These are phyloP conservation scores for Herpetomonas samuelpessoai DNA, from an alignment of 208 protist genomes.

Conservation along the genomic window DNA sequence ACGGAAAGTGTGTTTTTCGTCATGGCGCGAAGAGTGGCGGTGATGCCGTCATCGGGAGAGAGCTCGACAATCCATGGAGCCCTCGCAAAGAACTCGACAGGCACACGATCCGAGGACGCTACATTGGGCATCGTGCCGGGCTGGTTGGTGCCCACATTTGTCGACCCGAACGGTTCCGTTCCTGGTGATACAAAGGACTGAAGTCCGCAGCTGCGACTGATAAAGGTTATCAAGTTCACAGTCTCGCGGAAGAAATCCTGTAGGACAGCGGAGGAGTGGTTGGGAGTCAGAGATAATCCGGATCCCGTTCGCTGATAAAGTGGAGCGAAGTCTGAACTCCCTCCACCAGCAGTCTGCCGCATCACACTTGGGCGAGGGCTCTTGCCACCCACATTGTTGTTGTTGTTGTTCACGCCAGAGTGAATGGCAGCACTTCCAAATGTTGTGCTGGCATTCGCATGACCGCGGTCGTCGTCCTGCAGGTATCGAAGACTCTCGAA, in stretches of 20 bases:
- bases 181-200: slow-evolving; percentile 36
- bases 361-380: background rate
- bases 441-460: too few relatives aligned
- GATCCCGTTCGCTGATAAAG: too few relatives aligned
- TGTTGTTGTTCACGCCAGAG: too few relatives aligned
- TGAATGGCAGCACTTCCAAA: too few relatives aligned
- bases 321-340: too few relatives aligned
- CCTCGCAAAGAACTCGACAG: slow-evolving; percentile 46
- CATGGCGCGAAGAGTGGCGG: slow-evolving; percentile 47
- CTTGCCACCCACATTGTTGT: background rate
- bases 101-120: slow-evolving; percentile 5
- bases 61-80: slow-evolving; percentile 38
- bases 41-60: slow-evolving; percentile 68
- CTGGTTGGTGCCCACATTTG: background rate
- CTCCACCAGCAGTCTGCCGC: too few relatives aligned
- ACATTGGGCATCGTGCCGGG: background rate
- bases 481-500: background rate
- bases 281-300: too few relatives aligned
- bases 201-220: slow-evolving; percentile 31
- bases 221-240: slow-evolving; percentile 25
- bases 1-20: slow-evolving; percentile 23
- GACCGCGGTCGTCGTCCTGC: background rate
- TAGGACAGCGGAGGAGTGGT: too few relatives aligned
- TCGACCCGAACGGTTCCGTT: background rate
- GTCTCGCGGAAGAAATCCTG: slow-evolving; percentile 34